Conservation (phyloP, 2,329 filamentous ascomycete species). For the Calonectria pauciramosa region DNA sequence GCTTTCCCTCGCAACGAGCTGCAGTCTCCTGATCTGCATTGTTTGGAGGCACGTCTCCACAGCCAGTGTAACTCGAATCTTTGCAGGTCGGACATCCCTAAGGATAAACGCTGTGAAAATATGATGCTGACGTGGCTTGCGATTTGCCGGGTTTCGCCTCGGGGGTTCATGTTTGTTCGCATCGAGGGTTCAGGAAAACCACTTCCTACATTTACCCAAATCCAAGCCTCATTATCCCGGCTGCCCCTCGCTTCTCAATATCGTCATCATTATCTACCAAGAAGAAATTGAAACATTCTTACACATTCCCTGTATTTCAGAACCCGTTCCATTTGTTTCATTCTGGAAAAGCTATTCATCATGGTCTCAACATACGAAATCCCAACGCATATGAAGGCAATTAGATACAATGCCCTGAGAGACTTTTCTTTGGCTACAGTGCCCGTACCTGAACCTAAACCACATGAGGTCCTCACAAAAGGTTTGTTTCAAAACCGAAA, state of each 20-base stretch:
- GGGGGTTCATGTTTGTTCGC: background rate
- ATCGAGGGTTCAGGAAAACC: background rate
- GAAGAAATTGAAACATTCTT: background rate
- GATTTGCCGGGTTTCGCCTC: background rate
- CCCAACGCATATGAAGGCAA: background rate
- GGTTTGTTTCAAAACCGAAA: background rate
- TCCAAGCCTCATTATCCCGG: background rate
- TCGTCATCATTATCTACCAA: background rate
- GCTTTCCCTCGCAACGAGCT: background rate
- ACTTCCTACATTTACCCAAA: background rate
- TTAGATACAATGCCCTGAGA: background rate
- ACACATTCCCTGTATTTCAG: background rate
- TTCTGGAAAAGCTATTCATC: background rate
- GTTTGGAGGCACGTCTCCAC: background rate
- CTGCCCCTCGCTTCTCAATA: background rate
- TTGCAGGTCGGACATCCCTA: background rate
- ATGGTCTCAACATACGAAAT: background rate
- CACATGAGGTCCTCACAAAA: background rate
- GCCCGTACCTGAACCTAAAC: background rate
- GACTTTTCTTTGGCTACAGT: background rate
- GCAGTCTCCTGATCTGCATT: background rate
- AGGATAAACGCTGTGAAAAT: background rate
- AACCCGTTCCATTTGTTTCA: background rate
- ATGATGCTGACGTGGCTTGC: background rate
- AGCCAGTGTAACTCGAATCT: background rate